These are phyloP conservation scores for Saccharomycopsis oosterbeekiorum DNA, from an alignment of 805 yeast species.

Conservation along the genomic window DNA sequence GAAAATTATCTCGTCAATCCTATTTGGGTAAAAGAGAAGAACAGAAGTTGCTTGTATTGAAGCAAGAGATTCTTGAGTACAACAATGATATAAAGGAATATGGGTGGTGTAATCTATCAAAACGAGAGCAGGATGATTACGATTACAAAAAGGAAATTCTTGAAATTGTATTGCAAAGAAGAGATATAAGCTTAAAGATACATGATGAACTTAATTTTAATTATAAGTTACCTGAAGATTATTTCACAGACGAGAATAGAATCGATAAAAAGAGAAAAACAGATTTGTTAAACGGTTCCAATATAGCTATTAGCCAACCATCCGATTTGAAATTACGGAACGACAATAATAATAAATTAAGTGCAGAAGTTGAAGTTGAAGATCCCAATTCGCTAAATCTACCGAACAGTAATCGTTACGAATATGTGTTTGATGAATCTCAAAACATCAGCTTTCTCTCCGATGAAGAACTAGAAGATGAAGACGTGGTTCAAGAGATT, in stretches of 20 bases:
- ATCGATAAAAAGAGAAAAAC: slow-evolving; percentile 47
- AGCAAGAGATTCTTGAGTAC: slow-evolving; percentile 35
- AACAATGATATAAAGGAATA: slow-evolving; percentile 39
- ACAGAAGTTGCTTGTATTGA: slow-evolving; percentile 8
- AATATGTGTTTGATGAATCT: slow-evolving; percentile 67
- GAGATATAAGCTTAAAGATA: slow-evolving; percentile 25
- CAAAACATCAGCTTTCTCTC: slow-evolving; percentile 46
- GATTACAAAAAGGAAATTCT: slow-evolving; percentile 41
- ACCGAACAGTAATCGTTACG: slow-evolving; percentile 43
- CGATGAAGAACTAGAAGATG: slow-evolving; percentile 27
- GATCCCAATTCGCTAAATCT: slow-evolving; percentile 34
- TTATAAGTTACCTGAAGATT: slow-evolving; percentile 50
- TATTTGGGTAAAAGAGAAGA: slow-evolving; percentile 13
- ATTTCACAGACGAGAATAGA: slow-evolving; percentile 29
- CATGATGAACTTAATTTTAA: slow-evolving; percentile 21
- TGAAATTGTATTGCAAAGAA: slow-evolving; percentile 32
- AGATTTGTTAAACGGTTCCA: slow-evolving; percentile 31
- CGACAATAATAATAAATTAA: slow-evolving; percentile 6
- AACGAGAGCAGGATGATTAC: slow-evolving; percentile 42
- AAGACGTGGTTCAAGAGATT: slow-evolving; percentile 26
- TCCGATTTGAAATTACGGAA: slow-evolving; percentile 14
- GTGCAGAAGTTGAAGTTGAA: slow-evolving; percentile 23
- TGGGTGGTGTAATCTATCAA: slow-evolving; percentile 46
- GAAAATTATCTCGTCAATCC: slow-evolving; percentile 14
- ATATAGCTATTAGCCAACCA: slow-evolving; percentile 22